Evolutionary conservation across 1,139 yeast species (phyloP).

Genomic region (Blastobotrys aristatus): DNA sequence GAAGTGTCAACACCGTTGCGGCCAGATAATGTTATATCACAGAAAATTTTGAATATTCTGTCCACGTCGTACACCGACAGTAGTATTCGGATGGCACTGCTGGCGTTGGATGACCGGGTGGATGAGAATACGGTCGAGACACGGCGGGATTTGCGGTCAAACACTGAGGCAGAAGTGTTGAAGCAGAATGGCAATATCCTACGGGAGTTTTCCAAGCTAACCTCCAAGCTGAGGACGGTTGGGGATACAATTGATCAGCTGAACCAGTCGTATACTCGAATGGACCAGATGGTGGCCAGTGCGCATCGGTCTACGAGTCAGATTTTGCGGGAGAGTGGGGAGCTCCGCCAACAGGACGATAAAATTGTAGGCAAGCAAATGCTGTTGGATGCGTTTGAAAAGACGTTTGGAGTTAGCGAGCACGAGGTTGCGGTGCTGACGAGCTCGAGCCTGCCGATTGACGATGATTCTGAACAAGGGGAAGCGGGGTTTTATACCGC

Average conservation of each 20-base stretch:
- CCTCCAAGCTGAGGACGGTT: constrained; percentile 42
- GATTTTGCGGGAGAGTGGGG: constrained; percentile 38
- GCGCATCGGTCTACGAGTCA: constrained; percentile 30
- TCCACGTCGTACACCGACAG: constrained; percentile 37
- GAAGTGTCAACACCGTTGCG: constrained; percentile 14
- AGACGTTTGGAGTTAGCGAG: constrained; percentile 63
- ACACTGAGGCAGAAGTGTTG: constrained; percentile 66
- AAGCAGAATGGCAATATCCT: constrained; percentile 54
- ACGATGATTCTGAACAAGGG: constrained; percentile 18
- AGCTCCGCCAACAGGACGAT: constrained; percentile 42
- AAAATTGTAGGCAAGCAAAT: constrained; percentile 48
- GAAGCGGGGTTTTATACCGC: constrained; percentile 52
- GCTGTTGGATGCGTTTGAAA: constrained; percentile 53
- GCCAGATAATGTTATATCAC: constrained; percentile 27
- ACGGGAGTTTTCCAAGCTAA: constrained; percentile 51
- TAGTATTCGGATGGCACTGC: constrained; percentile 34
- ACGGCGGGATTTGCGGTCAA: constrained; percentile 59
- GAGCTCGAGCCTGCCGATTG: constrained; percentile 28
- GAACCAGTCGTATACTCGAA: constrained; percentile 29
- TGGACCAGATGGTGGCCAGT: constrained; percentile 28
- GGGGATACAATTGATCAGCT: constrained; percentile 40
- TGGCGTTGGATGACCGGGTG: constrained; percentile 29
- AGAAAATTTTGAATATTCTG: constrained; percentile 31
- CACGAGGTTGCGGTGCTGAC: constrained; percentile 48
- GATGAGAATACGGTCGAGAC: constrained; percentile 31